These are phyloP conservation scores for Pulveroboletus sp. DNA, from an alignment of 768 basidiomycete species.

Conservation along the genomic window DNA sequence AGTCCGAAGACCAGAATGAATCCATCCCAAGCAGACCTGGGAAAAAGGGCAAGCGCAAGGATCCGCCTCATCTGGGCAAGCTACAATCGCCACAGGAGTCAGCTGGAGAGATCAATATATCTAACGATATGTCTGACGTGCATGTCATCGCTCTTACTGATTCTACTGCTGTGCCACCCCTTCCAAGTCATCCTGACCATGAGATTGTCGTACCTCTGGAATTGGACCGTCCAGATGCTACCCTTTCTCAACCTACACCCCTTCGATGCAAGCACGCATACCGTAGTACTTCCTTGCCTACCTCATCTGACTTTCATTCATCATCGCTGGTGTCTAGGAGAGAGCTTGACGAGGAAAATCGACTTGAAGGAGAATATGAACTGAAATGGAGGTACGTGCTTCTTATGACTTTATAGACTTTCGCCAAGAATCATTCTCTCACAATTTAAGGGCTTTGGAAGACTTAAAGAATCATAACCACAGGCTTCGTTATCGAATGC, in stretches of 20 bases:
- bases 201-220: slow-evolving; percentile 3
- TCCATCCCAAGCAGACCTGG: slow-evolving; percentile 19
- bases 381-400: slow-evolving; percentile 24
- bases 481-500: slow-evolving; percentile 62
- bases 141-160: slow-evolving; percentile 4
- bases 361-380: slow-evolving; percentile 52
- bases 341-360: slow-evolving; percentile 44
- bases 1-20: slow-evolving; percentile 38
- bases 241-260: background rate
- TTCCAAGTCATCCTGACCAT: background rate
- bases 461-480: slow-evolving; percentile 58
- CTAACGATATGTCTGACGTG: slow-evolving; percentile 3
- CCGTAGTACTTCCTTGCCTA: slow-evolving; percentile 36
- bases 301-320: slow-evolving; percentile 13
- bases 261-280: slow-evolving; percentile 7
- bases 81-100: slow-evolving; percentile 16
- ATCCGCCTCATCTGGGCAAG: slow-evolving; percentile 25
- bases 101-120: slow-evolving; percentile 7
- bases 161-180: background rate
- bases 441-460: slow-evolving; percentile 49
- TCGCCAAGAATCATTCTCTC: background rate
- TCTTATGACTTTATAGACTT: background rate
- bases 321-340: slow-evolving; percentile 34
- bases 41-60: slow-evolving; percentile 10
- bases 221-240: background rate